Percentiles rank a stretch among this genome's conserved stretches.
Conservation (phyloP, 2,329 filamentous ascomycete genomes). For the Exophiala dermatitidis region DNA sequence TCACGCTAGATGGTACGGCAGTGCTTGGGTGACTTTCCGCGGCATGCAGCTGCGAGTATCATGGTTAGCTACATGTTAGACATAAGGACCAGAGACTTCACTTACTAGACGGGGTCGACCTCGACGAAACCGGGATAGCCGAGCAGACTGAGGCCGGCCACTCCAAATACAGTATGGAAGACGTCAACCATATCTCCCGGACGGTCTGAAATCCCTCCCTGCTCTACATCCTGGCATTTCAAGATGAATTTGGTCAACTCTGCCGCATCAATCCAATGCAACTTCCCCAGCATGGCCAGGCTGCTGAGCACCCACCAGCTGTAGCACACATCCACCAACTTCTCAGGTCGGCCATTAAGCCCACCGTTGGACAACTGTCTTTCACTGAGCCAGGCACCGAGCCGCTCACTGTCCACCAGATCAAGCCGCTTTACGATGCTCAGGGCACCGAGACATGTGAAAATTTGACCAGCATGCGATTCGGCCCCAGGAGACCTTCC, state of each 20-base stretch:
- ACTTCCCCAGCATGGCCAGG: conserved; percentile 74
- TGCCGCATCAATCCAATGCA: conserved; percentile 87
- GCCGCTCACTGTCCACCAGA: conserved; percentile 69
- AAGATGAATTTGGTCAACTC: conserved; percentile 78
- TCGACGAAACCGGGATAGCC: conserved; percentile 67
- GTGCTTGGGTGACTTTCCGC: conserved; percentile 55
- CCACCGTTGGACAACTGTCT: conserved; percentile 81
- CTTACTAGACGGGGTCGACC: conserved; percentile 81
- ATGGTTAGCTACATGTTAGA: conserved; percentile 20
- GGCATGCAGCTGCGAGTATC: conserved; percentile 57
- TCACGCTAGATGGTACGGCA: conserved; percentile 22
- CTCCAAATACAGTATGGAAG: conserved; percentile 85
- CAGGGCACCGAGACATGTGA: conserved; percentile 83
- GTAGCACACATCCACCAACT: conserved; percentile 94
- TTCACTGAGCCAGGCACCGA: conserved; percentile 88
- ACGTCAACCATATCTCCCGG: conserved; percentile 95
- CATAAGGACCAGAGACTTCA: conserved; percentile 10
- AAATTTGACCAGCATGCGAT: conserved; percentile 91
- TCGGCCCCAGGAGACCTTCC: conserved; percentile 84
- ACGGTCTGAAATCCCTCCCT: conserved; percentile 80
- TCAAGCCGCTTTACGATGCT: conserved; percentile 77
- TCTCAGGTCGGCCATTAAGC: conserved; percentile 89
- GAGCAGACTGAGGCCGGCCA: conserved; percentile 80
- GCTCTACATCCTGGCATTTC: conserved; percentile 74
- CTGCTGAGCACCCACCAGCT: conserved; percentile 98